These are phyloP conservation scores for Saturnispora kantuleensis DNA, from an alignment of 805 yeast genomes.

Conservation along the genomic window DNA sequence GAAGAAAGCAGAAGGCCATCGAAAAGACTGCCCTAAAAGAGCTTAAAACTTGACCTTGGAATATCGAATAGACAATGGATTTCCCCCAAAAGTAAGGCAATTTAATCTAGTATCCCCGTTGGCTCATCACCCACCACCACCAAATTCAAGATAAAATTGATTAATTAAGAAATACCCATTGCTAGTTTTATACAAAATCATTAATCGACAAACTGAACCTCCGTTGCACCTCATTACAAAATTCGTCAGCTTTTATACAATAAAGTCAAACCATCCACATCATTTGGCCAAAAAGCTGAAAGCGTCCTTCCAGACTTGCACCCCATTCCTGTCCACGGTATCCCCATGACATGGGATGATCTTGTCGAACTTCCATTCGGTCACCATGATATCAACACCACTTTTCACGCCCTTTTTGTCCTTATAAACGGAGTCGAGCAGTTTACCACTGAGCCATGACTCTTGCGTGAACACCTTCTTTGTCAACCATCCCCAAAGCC, in stretches of 20 bases:
- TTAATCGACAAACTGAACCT: too few species aligned
- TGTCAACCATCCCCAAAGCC: constrained; percentile 24
- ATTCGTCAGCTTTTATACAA: not conserved
- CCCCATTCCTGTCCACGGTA: constrained; percentile 34
- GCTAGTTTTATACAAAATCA: too few species aligned
- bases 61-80: too few species aligned
- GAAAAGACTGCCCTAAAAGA: too few species aligned
- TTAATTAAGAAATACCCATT: not conserved
- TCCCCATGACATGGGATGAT: constrained; percentile 54
- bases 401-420: constrained; percentile 10
- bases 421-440: constrained; percentile 5
- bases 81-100: too few species aligned
- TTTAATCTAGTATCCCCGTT: too few species aligned
- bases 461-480: constrained; percentile 14
- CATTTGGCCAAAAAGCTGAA: constrained; percentile 3
- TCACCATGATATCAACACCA: constrained; percentile 24
- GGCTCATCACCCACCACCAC: too few species aligned
- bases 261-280: not conserved
- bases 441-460: constrained; percentile 6
- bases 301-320: constrained; percentile 15
- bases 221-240: not conserved
- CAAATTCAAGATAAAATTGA: not conserved
- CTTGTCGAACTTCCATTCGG: constrained; percentile 36
- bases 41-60: too few species aligned
- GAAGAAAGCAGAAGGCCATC: too few species aligned